phyloP scores from a whole-genome alignment of 148 eudicot species.

The Fagopyrum esculentum region DNA sequence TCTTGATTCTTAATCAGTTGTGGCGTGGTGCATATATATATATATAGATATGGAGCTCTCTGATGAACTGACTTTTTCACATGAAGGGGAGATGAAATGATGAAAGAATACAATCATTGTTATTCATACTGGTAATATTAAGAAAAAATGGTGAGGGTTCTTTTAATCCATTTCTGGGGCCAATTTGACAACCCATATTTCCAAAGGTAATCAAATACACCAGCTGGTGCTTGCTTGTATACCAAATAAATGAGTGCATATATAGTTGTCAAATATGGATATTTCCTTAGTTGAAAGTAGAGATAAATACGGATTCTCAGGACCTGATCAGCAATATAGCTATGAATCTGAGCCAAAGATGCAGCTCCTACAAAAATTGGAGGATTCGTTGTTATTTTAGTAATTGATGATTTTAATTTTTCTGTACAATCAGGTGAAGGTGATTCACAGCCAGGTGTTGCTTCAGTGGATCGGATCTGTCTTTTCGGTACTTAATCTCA shows the following conservation, averaged over 20 bases:
- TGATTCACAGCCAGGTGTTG: background rate
- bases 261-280: background rate
- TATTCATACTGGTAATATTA: background rate
- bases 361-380: no score
- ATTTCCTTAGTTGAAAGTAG: background rate
- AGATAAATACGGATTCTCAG: background rate
- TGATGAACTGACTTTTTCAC: background rate
- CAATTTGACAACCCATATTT: background rate
- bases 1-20: background rate
- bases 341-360: background rate
- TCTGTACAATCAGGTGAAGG: background rate
- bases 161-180: background rate
- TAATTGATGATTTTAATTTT: background rate
- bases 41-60: background rate
- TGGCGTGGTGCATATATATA: background rate
- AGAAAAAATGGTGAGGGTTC: background rate
- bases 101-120: background rate
- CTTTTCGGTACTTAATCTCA: background rate
- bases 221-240: slow-evolving; percentile 7
- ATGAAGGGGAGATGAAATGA: background rate
- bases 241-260: background rate
- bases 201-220: slow-evolving; percentile 1
- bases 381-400: background rate
- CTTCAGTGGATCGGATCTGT: slow-evolving; percentile 1
- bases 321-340: background rate